Conservation (phyloP, 345 rosid species). For the Barbarea vulgaris region DNA sequence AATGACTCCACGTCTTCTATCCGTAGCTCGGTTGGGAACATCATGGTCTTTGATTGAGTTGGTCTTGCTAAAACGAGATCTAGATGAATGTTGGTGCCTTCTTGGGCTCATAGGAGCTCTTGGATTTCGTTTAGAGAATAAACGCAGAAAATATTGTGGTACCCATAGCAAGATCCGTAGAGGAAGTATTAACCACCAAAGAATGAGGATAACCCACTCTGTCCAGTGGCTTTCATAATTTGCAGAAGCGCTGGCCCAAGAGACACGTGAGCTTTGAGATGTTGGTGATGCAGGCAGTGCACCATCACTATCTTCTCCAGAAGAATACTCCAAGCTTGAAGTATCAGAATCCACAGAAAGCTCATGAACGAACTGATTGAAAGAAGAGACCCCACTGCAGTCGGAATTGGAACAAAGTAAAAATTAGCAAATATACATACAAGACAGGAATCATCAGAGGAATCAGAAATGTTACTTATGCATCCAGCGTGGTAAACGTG, state of each 20-base stretch:
- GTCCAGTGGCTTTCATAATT: constrained; percentile 47
- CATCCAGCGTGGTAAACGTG: constrained; percentile 96
- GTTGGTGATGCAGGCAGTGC: constrained; percentile 63
- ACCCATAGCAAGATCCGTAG: constrained; percentile 57
- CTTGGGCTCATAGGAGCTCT: constrained; percentile 42
- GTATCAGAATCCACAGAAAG: constrained; percentile 78
- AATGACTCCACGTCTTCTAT: constrained; percentile 91
- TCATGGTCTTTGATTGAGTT: constrained; percentile 61
- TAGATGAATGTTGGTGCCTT: constrained; percentile 47
- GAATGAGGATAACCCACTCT: constrained; percentile 55
- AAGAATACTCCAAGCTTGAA: constrained; percentile 73
- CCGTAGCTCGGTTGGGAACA: constrained; percentile 74
- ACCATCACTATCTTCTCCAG: constrained; percentile 82
- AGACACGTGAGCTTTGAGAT: constrained; percentile 71
- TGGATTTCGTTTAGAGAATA: constrained; percentile 45
- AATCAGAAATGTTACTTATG: constrained; percentile 56
- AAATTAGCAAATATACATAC: constrained; percentile 1
- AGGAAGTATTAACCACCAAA: constrained; percentile 76
- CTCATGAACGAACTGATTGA: constrained; percentile 88
- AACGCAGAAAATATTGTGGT: constrained; percentile 45
- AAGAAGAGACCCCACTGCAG: constrained; percentile 90
- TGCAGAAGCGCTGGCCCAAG: constrained; percentile 51
- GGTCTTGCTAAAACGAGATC: constrained; percentile 46
- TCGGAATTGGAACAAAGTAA: constrained; percentile 6
- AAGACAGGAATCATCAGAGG: not conserved